Base-by-base conservation (phyloP, 768 basidiomycete species). In the Trichaptum fuscoviolaceum region DNA sequence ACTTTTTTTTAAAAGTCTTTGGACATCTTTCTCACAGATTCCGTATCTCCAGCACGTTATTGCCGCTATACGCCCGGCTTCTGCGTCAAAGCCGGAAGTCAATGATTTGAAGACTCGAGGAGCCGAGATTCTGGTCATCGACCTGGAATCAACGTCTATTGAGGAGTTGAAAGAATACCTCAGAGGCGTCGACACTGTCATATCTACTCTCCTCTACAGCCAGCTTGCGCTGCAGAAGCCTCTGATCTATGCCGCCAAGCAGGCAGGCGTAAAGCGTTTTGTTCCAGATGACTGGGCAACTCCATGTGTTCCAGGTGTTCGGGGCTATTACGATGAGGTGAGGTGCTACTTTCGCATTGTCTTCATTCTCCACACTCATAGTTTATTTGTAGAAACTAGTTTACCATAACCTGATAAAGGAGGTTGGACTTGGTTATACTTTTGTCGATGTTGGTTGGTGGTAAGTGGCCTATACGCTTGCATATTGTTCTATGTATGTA, bases 401-500 rank as follows among this genome's bases (percentile, higher is more conserved):
- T 7, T 70, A 76, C 24, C 71, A 70, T 35, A 69, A 73, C 12
- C 73, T 71, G 63, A 63, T 76, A 62, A 57, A 70, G n/a, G 70
- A 69, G 12, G 66, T 73, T 20, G 71, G 69, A 57, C 65, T 75
- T 6, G 67, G 69, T 0, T 72, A 77, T 65, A 77, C 77, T 7
- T 72, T 75, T 67, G 73, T 77, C 62, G 75, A 76, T 62, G 73
- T 74, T 18, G 75, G 76, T 3, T 75, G 69, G 67, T 77, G 77
- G 76, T 61, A 17, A 18, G 59, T 23, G 23, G 15, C 9, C 10
- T 25, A 18, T 61, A 15, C 15, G 12, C 10, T 12, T 12, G 5
- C 25, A 61, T 25, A 9, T 12, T 17, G 17, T 24, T 17, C 3
- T 15, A 61, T 61, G 24, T 15, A 15, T 34, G 17, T 18, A 25